These are phyloP conservation scores for Labyrinthula sp. DNA, from an alignment of 352 stramenopile species.

Conservation along the genomic window DNA sequence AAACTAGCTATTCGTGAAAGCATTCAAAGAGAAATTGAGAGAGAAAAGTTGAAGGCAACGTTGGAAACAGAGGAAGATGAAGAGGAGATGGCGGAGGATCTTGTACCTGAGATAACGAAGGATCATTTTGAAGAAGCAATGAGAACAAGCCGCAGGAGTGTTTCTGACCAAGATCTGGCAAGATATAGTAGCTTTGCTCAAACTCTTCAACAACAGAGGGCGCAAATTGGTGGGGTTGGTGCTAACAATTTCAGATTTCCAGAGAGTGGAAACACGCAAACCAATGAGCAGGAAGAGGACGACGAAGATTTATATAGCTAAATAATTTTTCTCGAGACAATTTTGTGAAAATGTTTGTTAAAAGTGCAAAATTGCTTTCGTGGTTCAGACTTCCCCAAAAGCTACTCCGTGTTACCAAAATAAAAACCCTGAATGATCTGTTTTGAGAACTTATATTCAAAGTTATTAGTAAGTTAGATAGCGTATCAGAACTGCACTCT, in stretches of 20 bases:
- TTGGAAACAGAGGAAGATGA: constrained; percentile 51
- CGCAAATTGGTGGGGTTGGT: constrained; percentile 75
- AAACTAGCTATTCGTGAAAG: constrained; percentile 97
- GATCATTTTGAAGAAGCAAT: constrained; percentile 94
- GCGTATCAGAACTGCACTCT: too few relatives aligned
- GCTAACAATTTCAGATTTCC: constrained; percentile 90
- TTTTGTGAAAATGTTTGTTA: too few relatives aligned
- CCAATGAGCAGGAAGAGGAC: too few relatives aligned
- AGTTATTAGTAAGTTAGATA: too few relatives aligned
- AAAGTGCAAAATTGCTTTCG: too few relatives aligned
- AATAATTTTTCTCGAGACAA: too few relatives aligned
- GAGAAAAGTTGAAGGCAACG: constrained; percentile 73
- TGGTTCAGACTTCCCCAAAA: too few relatives aligned
- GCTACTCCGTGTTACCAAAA: too few relatives aligned
- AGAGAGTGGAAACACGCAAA: too few relatives aligned
- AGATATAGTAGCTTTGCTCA: constrained; percentile 71
- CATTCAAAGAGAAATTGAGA: constrained; percentile 92
- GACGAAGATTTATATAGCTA: too few relatives aligned
- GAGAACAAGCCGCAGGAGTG: constrained; percentile 78
- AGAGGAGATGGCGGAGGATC: constrained; percentile 77
- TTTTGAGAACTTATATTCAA: too few relatives aligned
- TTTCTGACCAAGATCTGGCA: constrained; percentile 87
- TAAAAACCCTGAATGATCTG: too few relatives aligned
- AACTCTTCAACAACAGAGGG: constrained; percentile 78
- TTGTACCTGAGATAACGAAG: constrained; percentile 57